These are phyloP conservation scores for Microglena sp. DNA, from an alignment of 139 green algal genomes.

Conservation along the genomic window DNA sequence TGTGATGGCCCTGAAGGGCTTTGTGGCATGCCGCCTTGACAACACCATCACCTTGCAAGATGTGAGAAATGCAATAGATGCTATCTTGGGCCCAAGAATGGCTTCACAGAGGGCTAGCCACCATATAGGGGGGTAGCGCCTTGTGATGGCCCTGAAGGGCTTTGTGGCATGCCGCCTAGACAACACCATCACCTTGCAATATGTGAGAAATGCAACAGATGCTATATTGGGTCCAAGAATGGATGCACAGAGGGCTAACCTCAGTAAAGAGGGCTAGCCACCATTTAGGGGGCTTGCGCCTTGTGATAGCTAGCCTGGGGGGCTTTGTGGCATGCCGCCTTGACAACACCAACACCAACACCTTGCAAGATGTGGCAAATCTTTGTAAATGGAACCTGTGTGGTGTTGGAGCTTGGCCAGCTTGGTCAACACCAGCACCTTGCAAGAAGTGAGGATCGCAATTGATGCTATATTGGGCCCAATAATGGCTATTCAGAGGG, in stretches of 20 bases:
- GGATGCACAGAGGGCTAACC: slow-evolving; percentile 1
- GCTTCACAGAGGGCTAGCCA: not conserved
- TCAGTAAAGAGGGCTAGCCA: not conserved
- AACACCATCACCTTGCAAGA: slow-evolving; percentile 26
- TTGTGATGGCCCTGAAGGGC: too few species aligned
- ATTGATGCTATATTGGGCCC: slow-evolving; percentile 13
- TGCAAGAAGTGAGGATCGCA: slow-evolving; percentile 8
- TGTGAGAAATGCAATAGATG: slow-evolving; percentile 12
- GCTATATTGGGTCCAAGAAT: slow-evolving; percentile 6
- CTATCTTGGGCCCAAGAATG: slow-evolving; percentile 5
- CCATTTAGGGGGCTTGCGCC: too few species aligned
- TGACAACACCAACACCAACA: slow-evolving; percentile 29
- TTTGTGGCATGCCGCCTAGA: slow-evolving; percentile 10
- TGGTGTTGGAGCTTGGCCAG: too few species aligned
- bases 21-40: slow-evolving; percentile 9
- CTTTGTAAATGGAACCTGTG: too few species aligned
- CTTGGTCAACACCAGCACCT: slow-evolving; percentile 31
- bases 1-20: too few species aligned
- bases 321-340: not conserved
- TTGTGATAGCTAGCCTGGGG: too few species aligned
- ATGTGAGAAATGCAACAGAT: slow-evolving; percentile 15
- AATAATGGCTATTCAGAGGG: not conserved
- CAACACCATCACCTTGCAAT: slow-evolving; percentile 24
- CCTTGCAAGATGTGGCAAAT: slow-evolving; percentile 6
- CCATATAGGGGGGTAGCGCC: too few species aligned